Base-by-base conservation (phyloP, 228 moss, liverwort and hornwort species). In the Sphagnum fallax region DNA sequence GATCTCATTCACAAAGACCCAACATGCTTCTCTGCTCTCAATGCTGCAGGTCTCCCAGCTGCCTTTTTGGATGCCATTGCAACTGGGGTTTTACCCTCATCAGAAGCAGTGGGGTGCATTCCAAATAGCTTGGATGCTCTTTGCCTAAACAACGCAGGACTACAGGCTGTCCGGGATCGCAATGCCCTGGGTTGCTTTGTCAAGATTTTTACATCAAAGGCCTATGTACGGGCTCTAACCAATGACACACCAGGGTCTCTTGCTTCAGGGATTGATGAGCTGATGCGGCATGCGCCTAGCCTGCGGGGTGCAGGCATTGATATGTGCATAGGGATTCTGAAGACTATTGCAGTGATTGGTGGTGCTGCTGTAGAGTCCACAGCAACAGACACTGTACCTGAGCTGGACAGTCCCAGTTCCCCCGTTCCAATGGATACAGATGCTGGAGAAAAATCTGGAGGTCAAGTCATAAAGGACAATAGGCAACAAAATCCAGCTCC, bases 351-450 rank as follows among this genome's bases (percentile, higher is more conserved):
- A 69, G 71, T 70, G 7, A 85, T 92, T 68, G 97, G 97, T 50
- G 97, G 97, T 73, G 80, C 80, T 47, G 81, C 89, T 15, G 75
- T 73, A 12, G 90, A 91, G 65, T 64, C 73, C 32, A 77, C 77
- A 55, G 73, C 70, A 16, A 59, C 72, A 75, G 73, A 65, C 6
- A 68, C 72, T 62, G 67, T 68, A 48, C 66, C 73, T 69, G 88
- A 95, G 67, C 51, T 73, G 4, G 63, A 72, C 65, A 69, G 71
- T 63, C 75, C 62, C 48, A 90, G 93, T 77, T 76, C 81, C 55
- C 90, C 97, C 77, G 90, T 93, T 66, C 98, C 98, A 4, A 98
- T 98, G 98, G 98, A 98, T 70, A 98, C 93, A 57, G 97, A 98
- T 72, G 70, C 76, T 5, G 93, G 90, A 72, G 97, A 95, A 48